A percentile compares a stretch with the other conserved stretches of the same genome.
Conservation (phyloP, 352 stramenopile species). For the Phytophthora hybrid region DNA sequence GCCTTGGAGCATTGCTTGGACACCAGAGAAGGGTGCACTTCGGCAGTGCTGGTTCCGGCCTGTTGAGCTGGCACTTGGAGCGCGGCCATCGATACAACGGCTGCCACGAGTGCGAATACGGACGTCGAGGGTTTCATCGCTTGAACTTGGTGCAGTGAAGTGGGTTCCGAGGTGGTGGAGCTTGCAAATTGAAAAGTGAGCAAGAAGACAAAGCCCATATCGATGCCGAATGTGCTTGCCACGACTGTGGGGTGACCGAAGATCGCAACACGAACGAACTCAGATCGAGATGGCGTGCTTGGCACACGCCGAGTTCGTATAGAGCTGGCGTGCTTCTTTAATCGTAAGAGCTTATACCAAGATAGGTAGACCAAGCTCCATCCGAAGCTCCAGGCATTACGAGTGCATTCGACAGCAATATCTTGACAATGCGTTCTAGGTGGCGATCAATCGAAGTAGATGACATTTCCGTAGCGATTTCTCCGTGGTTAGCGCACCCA, state of each 20-base stretch:
- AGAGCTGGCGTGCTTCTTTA: slow-evolving; percentile 13
- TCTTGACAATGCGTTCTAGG: neutral
- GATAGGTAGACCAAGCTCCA: neutral
- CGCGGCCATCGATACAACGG: slow-evolving; percentile 26
- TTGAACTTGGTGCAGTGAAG: slow-evolving; percentile 11
- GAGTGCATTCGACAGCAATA: neutral
- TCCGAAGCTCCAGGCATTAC: neutral
- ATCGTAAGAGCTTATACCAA: neutral
- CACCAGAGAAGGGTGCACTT: slow-evolving; percentile 61
- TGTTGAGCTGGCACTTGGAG: slow-evolving; percentile 47
- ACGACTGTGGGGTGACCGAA: slow-evolving; percentile 1
- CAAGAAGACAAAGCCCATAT: neutral
- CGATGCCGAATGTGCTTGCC: neutral
- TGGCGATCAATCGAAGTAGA: neutral
- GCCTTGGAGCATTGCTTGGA: slow-evolving; percentile 55
- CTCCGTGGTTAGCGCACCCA: neutral
- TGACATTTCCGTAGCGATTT: neutral
- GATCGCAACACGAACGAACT: slow-evolving; percentile 22
- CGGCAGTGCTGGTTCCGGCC: slow-evolving; percentile 49
- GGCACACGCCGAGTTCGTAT: slow-evolving; percentile 17
- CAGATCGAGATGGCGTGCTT: slow-evolving; percentile 31
- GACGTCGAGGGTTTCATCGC: slow-evolving; percentile 33
- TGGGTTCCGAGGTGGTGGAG: neutral
- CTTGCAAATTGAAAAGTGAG: slow-evolving; percentile 42
- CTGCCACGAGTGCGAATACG: slow-evolving; percentile 18